phyloP scores from a whole-genome alignment of 2,329 filamentous ascomycete species.

The Colletotrichum lentis region DNA sequence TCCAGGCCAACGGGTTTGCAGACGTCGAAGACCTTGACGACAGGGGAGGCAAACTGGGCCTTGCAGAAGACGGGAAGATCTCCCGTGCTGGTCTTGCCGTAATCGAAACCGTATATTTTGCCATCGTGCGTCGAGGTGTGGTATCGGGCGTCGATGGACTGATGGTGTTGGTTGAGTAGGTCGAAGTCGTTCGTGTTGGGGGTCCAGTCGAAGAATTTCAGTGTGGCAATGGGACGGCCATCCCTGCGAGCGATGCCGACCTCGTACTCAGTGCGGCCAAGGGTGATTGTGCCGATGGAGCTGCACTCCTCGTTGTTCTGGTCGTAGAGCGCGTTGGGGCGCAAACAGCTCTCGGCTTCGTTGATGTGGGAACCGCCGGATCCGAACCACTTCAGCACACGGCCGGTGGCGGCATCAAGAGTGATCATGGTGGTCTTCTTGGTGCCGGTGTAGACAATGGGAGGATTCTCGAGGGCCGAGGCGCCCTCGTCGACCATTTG shows the following conservation, averaged over 20 bases:
- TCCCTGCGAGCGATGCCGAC: conserved; percentile 82
- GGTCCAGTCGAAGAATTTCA: conserved; percentile 94
- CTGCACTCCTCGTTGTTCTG: conserved; percentile 79
- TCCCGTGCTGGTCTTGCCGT: conserved; percentile 42
- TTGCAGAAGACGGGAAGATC: conserved; percentile 70
- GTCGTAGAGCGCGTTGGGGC: conserved; percentile 71
- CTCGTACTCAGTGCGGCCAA: conserved; percentile 89
- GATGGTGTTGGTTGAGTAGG: conserved; percentile 81
- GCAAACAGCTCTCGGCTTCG: conserved; percentile 77
- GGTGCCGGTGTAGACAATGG: conserved; percentile 87
- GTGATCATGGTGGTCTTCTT: conserved; percentile 92
- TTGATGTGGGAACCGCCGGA: conserved; percentile 73
- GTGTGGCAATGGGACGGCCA: conserved; percentile 81
- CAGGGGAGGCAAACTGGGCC: conserved; percentile 62
- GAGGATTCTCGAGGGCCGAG: conserved; percentile 76
- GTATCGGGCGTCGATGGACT: conserved; percentile 86
- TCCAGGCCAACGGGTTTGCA: conserved; percentile 74
- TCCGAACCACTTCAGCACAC: conserved; percentile 84
- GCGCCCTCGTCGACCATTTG: conserved; percentile 83
- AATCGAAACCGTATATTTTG: conserved; percentile 80
- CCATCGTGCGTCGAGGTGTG: conserved; percentile 89
- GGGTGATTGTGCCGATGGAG: conserved; percentile 78
- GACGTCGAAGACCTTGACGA: conserved; percentile 89
- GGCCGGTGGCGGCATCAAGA: conserved; percentile 85
- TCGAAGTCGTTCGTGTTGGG: conserved; percentile 92